phyloP scores from a whole-genome alignment of 441 rosid species.

The Erysimum cheiri region DNA sequence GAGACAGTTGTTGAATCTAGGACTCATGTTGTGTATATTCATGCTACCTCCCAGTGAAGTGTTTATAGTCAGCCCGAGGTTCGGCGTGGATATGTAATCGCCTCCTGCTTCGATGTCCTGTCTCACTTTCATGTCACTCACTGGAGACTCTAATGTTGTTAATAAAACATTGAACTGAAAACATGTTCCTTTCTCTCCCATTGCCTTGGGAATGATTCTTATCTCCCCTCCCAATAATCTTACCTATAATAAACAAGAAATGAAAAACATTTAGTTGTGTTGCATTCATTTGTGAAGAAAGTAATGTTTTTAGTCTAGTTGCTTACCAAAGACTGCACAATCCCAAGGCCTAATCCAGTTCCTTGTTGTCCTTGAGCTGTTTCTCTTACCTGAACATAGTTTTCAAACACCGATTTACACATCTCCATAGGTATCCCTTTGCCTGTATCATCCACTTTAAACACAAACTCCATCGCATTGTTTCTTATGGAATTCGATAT shows the following conservation, averaged over 20 bases:
- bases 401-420: slow-evolving; percentile 69
- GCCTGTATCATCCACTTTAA: slow-evolving; percentile 88
- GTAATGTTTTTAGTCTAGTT: not conserved
- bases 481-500: slow-evolving; percentile 21
- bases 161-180: slow-evolving; percentile 70
- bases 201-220: slow-evolving; percentile 55
- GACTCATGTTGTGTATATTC: slow-evolving; percentile 44
- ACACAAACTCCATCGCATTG: slow-evolving; percentile 54
- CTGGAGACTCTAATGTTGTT: slow-evolving; percentile 21
- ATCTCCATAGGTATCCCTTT: slow-evolving; percentile 79
- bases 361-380: slow-evolving; percentile 64
- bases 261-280: not conserved
- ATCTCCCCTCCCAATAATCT: slow-evolving; percentile 86
- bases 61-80: slow-evolving; percentile 34
- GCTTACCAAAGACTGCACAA: slow-evolving; percentile 83
- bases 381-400: slow-evolving; percentile 81
- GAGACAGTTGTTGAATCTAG: slow-evolving; percentile 43
- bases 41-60: slow-evolving; percentile 35
- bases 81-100: slow-evolving; percentile 25
- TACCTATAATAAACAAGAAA: slow-evolving; percentile 52
- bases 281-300: not conserved
- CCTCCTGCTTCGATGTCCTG: slow-evolving; percentile 43
- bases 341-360: slow-evolving; percentile 91
- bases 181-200: slow-evolving; percentile 68
- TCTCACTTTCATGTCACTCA: slow-evolving; percentile 14